These are phyloP conservation scores for Penicillium chermesinum DNA, from an alignment of 495 filamentous ascomycete genomes.

Conservation along the genomic window DNA sequence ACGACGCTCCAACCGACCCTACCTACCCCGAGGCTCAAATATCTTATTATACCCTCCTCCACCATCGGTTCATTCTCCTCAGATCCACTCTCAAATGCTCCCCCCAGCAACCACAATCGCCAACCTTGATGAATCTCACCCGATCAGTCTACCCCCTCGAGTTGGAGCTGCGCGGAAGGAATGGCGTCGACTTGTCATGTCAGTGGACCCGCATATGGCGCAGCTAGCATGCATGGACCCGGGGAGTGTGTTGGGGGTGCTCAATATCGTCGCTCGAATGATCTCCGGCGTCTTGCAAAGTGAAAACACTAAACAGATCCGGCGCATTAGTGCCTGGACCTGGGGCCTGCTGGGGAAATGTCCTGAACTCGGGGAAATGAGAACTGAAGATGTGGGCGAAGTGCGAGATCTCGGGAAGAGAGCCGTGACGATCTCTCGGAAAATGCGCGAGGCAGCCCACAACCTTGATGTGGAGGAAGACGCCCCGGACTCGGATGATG, in stretches of 20 bases:
- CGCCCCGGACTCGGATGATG: constrained; percentile 24
- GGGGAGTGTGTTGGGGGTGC: constrained; percentile 50
- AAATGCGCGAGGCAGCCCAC: constrained; percentile 36
- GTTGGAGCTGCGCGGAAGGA: constrained; percentile 37
- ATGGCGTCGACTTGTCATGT: constrained; percentile 47
- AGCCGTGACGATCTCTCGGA: constrained; percentile 39
- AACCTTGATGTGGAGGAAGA: constrained; percentile 19
- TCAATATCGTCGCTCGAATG: constrained; percentile 34
- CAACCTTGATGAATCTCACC: constrained; percentile 52
- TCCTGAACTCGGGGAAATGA: constrained; percentile 42
- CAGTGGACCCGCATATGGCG: constrained; percentile 57
- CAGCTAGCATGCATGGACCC: constrained; percentile 68
- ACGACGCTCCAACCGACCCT: not conserved
- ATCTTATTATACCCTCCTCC: constrained; percentile 60
- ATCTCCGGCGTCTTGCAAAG: constrained; percentile 40
- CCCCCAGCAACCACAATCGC: constrained; percentile 47
- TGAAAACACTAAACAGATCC: constrained; percentile 41
- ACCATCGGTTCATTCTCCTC: constrained; percentile 53
- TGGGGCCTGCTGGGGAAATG: constrained; percentile 49
- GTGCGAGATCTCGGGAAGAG: constrained; percentile 45
- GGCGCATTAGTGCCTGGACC: constrained; percentile 45
- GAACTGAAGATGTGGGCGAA: constrained; percentile 49
- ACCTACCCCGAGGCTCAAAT: constrained; percentile 47
- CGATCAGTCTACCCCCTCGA: constrained; percentile 48
- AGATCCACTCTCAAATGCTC: constrained; percentile 51